Base-by-base conservation (phyloP, 306 rosid species). In the Canavalia gladiata region DNA sequence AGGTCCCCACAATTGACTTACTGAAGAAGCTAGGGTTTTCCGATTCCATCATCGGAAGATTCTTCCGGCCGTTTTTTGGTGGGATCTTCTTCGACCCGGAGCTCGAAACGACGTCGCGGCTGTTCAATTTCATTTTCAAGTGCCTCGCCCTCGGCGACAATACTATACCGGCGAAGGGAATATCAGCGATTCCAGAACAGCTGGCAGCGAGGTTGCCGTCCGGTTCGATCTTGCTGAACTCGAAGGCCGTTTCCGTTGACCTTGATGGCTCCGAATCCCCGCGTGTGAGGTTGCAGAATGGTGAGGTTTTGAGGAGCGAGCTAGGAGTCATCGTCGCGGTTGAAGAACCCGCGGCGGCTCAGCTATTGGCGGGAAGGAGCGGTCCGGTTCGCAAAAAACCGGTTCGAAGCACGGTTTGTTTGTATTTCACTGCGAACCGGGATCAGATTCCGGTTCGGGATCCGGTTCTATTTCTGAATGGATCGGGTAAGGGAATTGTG, bases 101-200 rank as follows among this genome's bases (percentile, higher is more conserved):
- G 4, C 89, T 93, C 35, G 86, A 88, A 66, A 93, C 96, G 6
- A 83, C 96, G 9, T 95, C 97, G 5, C 86, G 94, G 25, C 49
- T 93, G 76, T 95, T 95, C 84, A 81, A 90, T 84, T 93, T 95
- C 86, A 58, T 95, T 84, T 93, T 95, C 90, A 93, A 91, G 75
- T 89, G 98, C 55, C 97, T 95, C 31, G 93, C 99, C 31, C 93
- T 95, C 47, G 97, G 98, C 6, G 89, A 95, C 35, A 95, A 93
- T 35, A 80, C 97, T n/a, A 91, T 95, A 10, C 99, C 98, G 45
- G 87, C 90, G n/a, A 88, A 73, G 0, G 98, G 99, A 7, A 90
- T 95, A 51, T 86, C 87, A 0, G 92, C 95, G 2, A 95, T 95
- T 1, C 97, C 97, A 1, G 83, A 89, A 33, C 97, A 93, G 64